A percentile compares a stretch with the other conserved stretches of the same genome.
phyloP scores from a whole-genome alignment of 1,284 basidiomycete species.

The Inonotus hispidus region DNA sequence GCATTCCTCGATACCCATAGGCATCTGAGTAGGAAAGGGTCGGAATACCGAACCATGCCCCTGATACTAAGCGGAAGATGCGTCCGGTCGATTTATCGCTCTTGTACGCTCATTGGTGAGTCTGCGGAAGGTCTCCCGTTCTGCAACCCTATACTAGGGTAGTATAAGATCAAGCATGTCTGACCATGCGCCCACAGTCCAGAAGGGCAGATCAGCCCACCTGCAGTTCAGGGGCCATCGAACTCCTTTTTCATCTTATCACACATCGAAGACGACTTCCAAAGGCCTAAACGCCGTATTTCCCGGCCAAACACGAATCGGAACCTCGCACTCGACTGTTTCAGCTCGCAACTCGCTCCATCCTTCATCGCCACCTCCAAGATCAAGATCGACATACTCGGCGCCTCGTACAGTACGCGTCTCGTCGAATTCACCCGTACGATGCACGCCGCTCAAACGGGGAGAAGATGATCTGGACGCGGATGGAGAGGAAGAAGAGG shows the following conservation, averaged over 20 bases:
- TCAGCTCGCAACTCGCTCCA: conserved; percentile 66
- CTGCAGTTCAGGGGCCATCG: too few relatives aligned
- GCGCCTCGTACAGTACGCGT: conserved; percentile 34
- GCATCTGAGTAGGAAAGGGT: too few relatives aligned
- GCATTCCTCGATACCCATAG: too few relatives aligned
- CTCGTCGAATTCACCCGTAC: conserved; percentile 37
- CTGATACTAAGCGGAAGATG: too few relatives aligned
- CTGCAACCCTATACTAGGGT: too few relatives aligned
- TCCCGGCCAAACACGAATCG: conserved; percentile 82
- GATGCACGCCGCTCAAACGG: background rate
- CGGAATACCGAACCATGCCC: too few relatives aligned
- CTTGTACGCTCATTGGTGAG: too few relatives aligned
- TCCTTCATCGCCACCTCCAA: conserved; percentile 52
- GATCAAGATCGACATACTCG: conserved; percentile 43
- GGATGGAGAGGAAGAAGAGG: conserved; percentile 17
- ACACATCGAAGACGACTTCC: conserved; percentile 63
- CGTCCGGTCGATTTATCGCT: too few relatives aligned
- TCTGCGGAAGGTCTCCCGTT: too few relatives aligned
- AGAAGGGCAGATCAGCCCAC: too few relatives aligned
- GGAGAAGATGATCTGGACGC: background rate
- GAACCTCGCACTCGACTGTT: conserved; percentile 88
- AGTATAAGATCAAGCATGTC: background rate
- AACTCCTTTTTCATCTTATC: too few relatives aligned
- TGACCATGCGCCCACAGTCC: too few relatives aligned
- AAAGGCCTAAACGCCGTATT: conserved; percentile 86